Percentiles rank a stretch among this genome's conserved stretches.
Evolutionary conservation across 2,329 filamentous ascomycete species (phyloP).

Genomic region (Gaeumannomyces tritici): DNA sequence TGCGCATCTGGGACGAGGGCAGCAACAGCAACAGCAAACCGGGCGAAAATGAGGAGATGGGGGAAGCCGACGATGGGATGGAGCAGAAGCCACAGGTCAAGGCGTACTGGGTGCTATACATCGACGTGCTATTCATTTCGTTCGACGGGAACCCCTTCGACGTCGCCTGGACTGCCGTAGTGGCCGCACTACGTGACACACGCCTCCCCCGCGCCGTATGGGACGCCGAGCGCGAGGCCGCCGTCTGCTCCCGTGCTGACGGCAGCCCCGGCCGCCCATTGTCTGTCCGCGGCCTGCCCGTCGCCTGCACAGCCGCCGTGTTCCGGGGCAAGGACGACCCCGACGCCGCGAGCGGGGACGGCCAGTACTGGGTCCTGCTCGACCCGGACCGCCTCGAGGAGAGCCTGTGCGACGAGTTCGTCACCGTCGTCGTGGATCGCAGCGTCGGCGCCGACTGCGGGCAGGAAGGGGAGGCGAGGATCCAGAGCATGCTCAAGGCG

Average conservation of each 20-base stretch:
- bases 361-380: conserved; percentile 64
- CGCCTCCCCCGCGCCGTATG: conserved; percentile 70
- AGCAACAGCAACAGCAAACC: conserved; percentile 15
- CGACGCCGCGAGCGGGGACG: conserved; percentile 19
- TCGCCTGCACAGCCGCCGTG: conserved; percentile 69
- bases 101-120: conserved; percentile 91
- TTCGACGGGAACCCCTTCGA: conserved; percentile 90
- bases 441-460: conserved; percentile 21
- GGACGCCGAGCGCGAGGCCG: conserved; percentile 70
- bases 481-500: conserved; percentile 71
- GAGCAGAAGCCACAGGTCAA: conserved; percentile 40
- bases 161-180: conserved; percentile 74
- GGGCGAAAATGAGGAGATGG: conserved; percentile 18
- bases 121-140: conserved; percentile 90
- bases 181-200: conserved; percentile 73
- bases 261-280: conserved; percentile 34
- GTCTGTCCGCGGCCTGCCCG: conserved; percentile 54
- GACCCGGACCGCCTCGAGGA: conserved; percentile 92
- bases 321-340: conserved; percentile 46
- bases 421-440: conserved; percentile 73
- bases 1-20: conserved; percentile 55
- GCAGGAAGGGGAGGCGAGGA: conserved; percentile 30
- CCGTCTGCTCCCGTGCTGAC: conserved; percentile 55
- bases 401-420: conserved; percentile 67
- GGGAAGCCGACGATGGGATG: conserved; percentile 12